A percentile compares a stretch with the other conserved stretches of the same genome.
Evolutionary conservation across 257 asterid species (phyloP).

Genomic region (Solanum chaucha): DNA sequence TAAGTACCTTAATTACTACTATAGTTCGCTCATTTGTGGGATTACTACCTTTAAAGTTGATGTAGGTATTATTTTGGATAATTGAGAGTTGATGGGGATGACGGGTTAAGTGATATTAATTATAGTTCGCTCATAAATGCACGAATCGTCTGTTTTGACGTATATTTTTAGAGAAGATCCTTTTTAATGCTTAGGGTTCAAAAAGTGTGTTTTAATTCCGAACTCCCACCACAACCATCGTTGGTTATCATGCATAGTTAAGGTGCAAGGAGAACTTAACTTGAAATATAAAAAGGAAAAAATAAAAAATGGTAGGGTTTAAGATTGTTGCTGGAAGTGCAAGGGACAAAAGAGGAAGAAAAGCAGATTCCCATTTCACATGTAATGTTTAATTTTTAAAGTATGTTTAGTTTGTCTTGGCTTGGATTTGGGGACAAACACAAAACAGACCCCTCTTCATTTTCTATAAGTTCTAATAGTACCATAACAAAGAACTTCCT

Average conservation of each 20-base stretch:
- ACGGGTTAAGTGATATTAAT: too few species aligned
- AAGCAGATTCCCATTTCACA: slow-evolving; percentile 37
- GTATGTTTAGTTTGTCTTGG: slow-evolving; percentile 26
- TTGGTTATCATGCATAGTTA: not conserved
- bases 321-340: slow-evolving; percentile 18
- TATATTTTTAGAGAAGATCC: too few species aligned
- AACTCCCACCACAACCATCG: not conserved
- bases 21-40: not conserved
- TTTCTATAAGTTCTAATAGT: not conserved
- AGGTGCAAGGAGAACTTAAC: not conserved
- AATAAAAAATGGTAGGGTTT: not conserved
- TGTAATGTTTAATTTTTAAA: slow-evolving; percentile 12
- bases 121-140: too few species aligned
- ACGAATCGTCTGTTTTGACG: too few species aligned
- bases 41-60: not conserved
- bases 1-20: too few species aligned
- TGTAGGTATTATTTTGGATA: too few species aligned
- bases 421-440: slow-evolving; percentile 18
- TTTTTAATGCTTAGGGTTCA: too few species aligned
- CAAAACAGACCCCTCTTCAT: slow-evolving; percentile 4
- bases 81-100: not conserved
- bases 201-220: too few species aligned
- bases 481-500: not conserved
- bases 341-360: slow-evolving; percentile 20
- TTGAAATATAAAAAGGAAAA: not conserved